These are phyloP conservation scores for Linderniella brevidens DNA, from an alignment of 257 asterid species.

Conservation along the genomic window DNA sequence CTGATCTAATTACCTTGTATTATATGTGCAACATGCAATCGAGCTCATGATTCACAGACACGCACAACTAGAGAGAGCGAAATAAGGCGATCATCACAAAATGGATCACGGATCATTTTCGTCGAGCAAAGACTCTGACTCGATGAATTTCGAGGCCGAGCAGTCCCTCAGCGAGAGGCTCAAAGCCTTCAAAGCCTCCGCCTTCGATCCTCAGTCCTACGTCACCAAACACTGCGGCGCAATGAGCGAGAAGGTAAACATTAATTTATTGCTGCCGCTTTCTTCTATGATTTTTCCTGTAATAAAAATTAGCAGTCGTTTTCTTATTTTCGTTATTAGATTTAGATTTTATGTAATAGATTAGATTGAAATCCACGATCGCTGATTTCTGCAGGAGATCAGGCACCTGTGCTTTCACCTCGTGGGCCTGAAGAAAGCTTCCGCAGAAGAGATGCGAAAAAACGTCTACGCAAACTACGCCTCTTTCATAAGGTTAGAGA, in stretches of 20 bases:
- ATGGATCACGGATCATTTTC: conserved; percentile 45
- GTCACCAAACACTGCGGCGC: conserved; percentile 39
- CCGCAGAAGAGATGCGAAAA: conserved; percentile 93
- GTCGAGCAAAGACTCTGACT: conserved; percentile 34
- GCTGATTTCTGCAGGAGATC: conserved; percentile 44
- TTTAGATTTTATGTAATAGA: background rate
- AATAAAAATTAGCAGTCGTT: too few relatives aligned
- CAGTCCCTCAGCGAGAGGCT: conserved; percentile 54
- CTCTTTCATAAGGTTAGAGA: conserved; percentile 59
- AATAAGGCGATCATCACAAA: too few relatives aligned
- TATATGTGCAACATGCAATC: too few relatives aligned
- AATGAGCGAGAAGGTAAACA: conserved; percentile 66
- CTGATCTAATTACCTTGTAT: too few relatives aligned
- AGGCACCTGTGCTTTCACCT: conserved; percentile 68
- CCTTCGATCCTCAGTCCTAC: conserved; percentile 44
- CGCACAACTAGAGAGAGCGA: too few relatives aligned
- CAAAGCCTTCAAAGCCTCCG: conserved; percentile 48
- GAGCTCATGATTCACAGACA: too few relatives aligned
- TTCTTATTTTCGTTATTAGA: background rate
- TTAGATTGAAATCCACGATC: background rate
- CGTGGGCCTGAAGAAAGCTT: conserved; percentile 63
- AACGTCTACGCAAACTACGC: conserved; percentile 85
- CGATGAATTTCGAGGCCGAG: conserved; percentile 53
- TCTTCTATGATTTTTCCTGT: too few relatives aligned
- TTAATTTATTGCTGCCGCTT: too few relatives aligned